These are phyloP conservation scores for Kwoniella sp. DNA, from an alignment of 768 basidiomycete species.

Conservation along the genomic window DNA sequence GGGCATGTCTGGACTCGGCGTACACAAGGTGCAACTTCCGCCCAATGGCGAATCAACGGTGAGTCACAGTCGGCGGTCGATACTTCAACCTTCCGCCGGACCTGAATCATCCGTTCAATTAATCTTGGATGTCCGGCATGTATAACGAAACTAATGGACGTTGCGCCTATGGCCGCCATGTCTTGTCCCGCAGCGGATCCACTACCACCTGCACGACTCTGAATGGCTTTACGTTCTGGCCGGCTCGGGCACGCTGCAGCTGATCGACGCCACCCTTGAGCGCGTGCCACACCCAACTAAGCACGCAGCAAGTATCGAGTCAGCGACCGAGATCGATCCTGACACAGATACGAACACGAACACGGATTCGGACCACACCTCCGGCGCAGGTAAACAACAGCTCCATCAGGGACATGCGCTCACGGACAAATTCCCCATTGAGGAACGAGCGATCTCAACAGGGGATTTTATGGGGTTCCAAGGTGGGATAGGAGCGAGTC, in stretches of 20 bases:
- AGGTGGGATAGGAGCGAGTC: slow-evolving; percentile 19
- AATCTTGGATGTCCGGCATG: no score
- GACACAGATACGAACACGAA: background rate
- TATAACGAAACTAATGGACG: no score
- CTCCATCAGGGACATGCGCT: background rate
- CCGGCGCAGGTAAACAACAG: background rate
- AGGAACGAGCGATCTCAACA: slow-evolving; percentile 8
- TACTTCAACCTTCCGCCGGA: background rate
- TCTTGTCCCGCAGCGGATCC: slow-evolving; percentile 16
- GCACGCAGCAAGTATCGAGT: background rate
- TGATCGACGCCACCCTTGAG: slow-evolving; percentile 18
- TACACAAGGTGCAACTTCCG: slow-evolving; percentile 7
- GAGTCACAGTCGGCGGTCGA: no score
- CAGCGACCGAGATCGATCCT: background rate
- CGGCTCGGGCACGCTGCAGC: slow-evolving; percentile 12
- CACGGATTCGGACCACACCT: background rate
- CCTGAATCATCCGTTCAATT: no score
- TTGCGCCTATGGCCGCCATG: background rate
- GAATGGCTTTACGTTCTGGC: slow-evolving; percentile 31
- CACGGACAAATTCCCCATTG: background rate
- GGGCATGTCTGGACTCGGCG: slow-evolving; percentile 17
- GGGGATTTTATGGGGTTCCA: slow-evolving; percentile 33
- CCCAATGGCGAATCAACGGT: slow-evolving; percentile 18
- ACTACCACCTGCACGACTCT: slow-evolving; percentile 26
- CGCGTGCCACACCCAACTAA: background rate